phyloP scores from a whole-genome alignment of 164 flowering plant species.

The Euptelea pleiosperma region DNA sequence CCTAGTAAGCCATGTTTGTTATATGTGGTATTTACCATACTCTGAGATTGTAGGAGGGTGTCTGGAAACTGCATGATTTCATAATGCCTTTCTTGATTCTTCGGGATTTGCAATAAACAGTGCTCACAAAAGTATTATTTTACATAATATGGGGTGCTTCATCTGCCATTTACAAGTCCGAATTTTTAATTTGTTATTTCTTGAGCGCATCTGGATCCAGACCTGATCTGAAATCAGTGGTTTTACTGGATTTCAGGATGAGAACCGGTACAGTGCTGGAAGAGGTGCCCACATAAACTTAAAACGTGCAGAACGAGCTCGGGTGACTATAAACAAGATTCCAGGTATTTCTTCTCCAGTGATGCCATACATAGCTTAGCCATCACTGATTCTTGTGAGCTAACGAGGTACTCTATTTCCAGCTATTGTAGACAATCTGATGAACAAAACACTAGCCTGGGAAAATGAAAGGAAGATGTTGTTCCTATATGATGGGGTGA shows the following conservation, averaged over 20 bases:
- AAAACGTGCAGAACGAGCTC: slow-evolving; percentile 87
- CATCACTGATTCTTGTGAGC: slow-evolving; percentile 1
- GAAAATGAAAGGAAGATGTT: slow-evolving; percentile 54
- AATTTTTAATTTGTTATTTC: too few relatives aligned
- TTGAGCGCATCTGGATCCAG: neutral
- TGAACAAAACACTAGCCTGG: slow-evolving; percentile 71
- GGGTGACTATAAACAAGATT: slow-evolving; percentile 73
- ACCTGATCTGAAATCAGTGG: neutral
- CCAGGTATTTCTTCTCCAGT: slow-evolving; percentile 49
- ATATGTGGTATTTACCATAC: too few relatives aligned
- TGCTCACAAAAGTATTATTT: too few relatives aligned
- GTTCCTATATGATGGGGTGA: slow-evolving; percentile 88
- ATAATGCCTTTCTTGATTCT: too few relatives aligned
- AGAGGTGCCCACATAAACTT: slow-evolving; percentile 84
- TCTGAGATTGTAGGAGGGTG: too few relatives aligned
- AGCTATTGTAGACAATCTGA: slow-evolving; percentile 80
- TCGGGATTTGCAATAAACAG: too few relatives aligned
- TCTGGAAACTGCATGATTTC: too few relatives aligned
- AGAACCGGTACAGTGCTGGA: slow-evolving; percentile 75
- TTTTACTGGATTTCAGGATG: slow-evolving; percentile 52
- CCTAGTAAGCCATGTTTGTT: slow-evolving; percentile 65
- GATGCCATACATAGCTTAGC: neutral
- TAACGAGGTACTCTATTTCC: slow-evolving; percentile 26
- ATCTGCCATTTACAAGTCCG: neutral
- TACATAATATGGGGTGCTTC: neutral